phyloP scores from a whole-genome alignment of 352 stramenopile species.

The Phytophthora palmivora region DNA sequence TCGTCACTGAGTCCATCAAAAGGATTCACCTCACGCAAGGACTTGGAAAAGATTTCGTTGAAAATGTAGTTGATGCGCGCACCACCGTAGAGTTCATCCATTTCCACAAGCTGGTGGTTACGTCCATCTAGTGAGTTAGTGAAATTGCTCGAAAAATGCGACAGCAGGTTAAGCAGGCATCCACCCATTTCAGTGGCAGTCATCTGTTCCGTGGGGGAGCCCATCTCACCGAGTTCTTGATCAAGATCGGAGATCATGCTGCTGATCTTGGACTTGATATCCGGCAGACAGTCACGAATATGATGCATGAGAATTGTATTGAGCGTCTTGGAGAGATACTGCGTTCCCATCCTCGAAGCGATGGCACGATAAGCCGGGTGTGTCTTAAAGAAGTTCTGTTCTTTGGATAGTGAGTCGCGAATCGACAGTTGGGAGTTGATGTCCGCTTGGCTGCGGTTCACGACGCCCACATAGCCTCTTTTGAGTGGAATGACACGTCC shows the following conservation, averaged over 20 bases:
- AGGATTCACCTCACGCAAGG: conserved; percentile 92
- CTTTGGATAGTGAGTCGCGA: conserved; percentile 94
- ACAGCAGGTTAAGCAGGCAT: conserved; percentile 95
- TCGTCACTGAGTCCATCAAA: conserved; percentile 98
- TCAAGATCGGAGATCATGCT: conserved; percentile 96
- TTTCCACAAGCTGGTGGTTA: conserved; percentile 85
- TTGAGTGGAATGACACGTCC: conserved; percentile 98
- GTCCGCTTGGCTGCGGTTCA: conserved; percentile 99
- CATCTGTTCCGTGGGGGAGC: conserved; percentile 90
- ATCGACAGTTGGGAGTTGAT: conserved; percentile 98
- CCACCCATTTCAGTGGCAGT: conserved; percentile 92
- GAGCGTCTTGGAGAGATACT: conserved; percentile 96
- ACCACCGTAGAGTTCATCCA: conserved; percentile 95
- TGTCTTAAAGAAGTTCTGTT: conserved; percentile 97
- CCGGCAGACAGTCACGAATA: conserved; percentile 98
- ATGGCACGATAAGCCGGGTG: conserved; percentile 96
- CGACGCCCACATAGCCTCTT: conserved; percentile 98
- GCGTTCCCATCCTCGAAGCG: conserved; percentile 95
- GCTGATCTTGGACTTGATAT: conserved; percentile 98
- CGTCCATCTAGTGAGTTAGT: conserved; percentile 91
- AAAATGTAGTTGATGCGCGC: conserved; percentile 99
- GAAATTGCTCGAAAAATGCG: conserved; percentile 91
- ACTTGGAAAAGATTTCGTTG: conserved; percentile 95
- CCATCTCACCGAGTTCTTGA: conserved; percentile 96
- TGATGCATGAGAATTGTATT: conserved; percentile 99